Evolutionary conservation across 192 early-diverging fungal genomes (phyloP), one percentile per base, ranked within the genome.

Genomic region (Dissophora globulifera): DNA sequence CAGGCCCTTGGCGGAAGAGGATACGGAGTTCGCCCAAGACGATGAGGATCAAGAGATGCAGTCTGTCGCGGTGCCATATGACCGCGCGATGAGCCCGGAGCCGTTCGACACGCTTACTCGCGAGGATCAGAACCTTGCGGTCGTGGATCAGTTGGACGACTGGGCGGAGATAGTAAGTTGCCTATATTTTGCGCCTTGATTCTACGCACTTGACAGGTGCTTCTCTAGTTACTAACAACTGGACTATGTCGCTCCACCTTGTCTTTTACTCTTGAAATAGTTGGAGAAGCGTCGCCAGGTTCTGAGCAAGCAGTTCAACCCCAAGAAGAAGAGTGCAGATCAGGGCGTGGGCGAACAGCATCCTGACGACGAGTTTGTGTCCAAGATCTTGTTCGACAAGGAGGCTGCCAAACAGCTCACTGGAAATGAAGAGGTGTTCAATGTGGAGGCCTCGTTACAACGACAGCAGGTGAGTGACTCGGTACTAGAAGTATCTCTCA

Each of bases 341-440:
- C 74, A 67, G 47, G 54, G 45, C 17, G 26, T 59, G 3, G 59
- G 35, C 11, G 76, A 79, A 11, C 61, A 79, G n/a, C 78, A 79
- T 26, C 71, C 70, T 2, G 78, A 78, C 22, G 81, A 80, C 12
- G 78, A 78, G 1, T 58, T 79, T 33, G 69, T 83, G 16, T 81
- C 88, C 0, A 80, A 80, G 43, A 81, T 81, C n/a, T 65, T 93
- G 53, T 91, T 86, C 61, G 87, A 89, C 67, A 82, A 89, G 32
- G 90, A 94, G 63, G 85, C 90, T 25, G 85, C 91, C 31, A 87
- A 88, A 42, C 90, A 89, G 59, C 81, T 94, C 58, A 91, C 92
- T 56, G 87, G 91, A 22, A 86, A 93, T 78, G 93, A 95, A 67
- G 89, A 89, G 4, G 78, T 90, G 12, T 97, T 95, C 47, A 91